Evolutionary conservation across 257 asterid genomes (phyloP).

Genomic region (Lycium barbarum): DNA sequence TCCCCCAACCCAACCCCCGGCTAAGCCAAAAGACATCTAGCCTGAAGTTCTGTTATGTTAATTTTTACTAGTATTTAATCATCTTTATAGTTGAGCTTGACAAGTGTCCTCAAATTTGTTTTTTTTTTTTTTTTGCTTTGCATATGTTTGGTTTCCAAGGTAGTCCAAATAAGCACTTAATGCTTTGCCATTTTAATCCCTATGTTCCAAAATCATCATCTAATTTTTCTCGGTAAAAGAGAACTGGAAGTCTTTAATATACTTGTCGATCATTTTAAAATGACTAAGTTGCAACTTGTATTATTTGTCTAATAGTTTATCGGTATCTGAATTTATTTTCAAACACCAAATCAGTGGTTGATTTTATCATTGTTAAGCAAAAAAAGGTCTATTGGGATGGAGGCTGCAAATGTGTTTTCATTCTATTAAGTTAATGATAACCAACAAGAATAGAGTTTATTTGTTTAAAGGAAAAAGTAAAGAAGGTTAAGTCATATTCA

Average conservation of each 20-base stretch:
- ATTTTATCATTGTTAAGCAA: too few species aligned
- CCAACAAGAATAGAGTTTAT: not conserved
- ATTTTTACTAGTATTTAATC: not conserved
- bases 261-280: not conserved
- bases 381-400: not conserved
- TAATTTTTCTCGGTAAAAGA: not conserved
- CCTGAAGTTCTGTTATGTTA: slow-evolving; percentile 12
- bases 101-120: not conserved
- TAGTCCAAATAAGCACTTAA: not conserved
- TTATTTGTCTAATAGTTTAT: not conserved
- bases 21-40: not conserved
- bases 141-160: not conserved
- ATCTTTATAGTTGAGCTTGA: not conserved
- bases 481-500: not conserved
- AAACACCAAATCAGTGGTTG: too few species aligned
- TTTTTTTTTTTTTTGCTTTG: not conserved
- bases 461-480: not conserved
- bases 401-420: not conserved
- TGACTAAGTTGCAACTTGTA: not conserved
- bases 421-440: not conserved
- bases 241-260: not conserved
- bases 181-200: not conserved
- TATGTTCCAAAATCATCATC: not conserved
- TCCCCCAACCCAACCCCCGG: not conserved
- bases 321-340: not conserved